These are phyloP conservation scores for sorghum (Sorghum bicolor) DNA, from an alignment of 176 grass and related monocot species.

Conservation along the genomic window Sorghum_bicolor_NCBIv3 NC_012876.2:758501-759000, in stretches of 20 bases:
- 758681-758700: not conserved
- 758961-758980: not conserved
- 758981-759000: not conserved
- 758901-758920: too few relatives aligned
- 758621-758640: not conserved
- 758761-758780: not conserved
- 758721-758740: not conserved
- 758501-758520: slow-evolving; percentile 1
- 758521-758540: slow-evolving; percentile 13
- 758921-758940: not conserved
- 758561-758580: not conserved
- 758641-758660: not conserved
- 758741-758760: too few relatives aligned
- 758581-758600: not conserved
- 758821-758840: not conserved
- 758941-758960: not conserved
- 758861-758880: too few relatives aligned
- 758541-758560: not conserved
- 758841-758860: too few relatives aligned
- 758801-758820: not conserved
- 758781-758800: not conserved
- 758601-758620: not conserved
- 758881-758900: too few relatives aligned
- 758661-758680: not conserved
- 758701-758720: not conserved